A percentile compares a stretch with the other conserved stretches of the same genome.
phyloP scores from a whole-genome alignment of 2,329 filamentous ascomycete species.

The Teratosphaeria epicoccoides region DNA sequence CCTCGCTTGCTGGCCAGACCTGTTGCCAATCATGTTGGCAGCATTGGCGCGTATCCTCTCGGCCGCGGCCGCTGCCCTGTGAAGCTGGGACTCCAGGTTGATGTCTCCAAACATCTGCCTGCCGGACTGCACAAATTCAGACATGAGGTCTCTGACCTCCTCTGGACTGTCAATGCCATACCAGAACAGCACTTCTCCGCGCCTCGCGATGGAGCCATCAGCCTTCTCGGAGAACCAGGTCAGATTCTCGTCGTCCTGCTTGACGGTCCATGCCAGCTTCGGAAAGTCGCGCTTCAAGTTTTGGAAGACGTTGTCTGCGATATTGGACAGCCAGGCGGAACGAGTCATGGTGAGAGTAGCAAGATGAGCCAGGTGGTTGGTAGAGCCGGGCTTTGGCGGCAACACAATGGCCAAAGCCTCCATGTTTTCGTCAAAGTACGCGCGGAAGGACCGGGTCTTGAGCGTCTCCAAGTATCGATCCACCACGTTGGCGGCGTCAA shows the following conservation, averaged over 20 bases:
- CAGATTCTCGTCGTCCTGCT: constrained; percentile 88
- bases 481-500: constrained; percentile 73
- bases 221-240: constrained; percentile 98
- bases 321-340: constrained; percentile 85
- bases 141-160: constrained; percentile 72
- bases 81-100: constrained; percentile 77
- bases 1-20: constrained; percentile 49
- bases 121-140: constrained; percentile 73
- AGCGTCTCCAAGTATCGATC: constrained; percentile 78
- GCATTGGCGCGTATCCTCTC: constrained; percentile 44
- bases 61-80: constrained; percentile 63
- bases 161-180: constrained; percentile 76
- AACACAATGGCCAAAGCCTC: constrained; percentile 84
- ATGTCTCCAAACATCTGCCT: constrained; percentile 80
- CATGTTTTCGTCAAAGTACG: constrained; percentile 90
- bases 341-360: constrained; percentile 90
- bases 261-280: constrained; percentile 91
- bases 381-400: constrained; percentile 54
- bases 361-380: constrained; percentile 65
- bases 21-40: constrained; percentile 30
- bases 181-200: constrained; percentile 87
- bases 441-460: constrained; percentile 68
- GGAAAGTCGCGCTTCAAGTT: constrained; percentile 90
- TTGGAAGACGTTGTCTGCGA: constrained; percentile 89
- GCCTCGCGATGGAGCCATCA: constrained; percentile 73